A percentile compares a stretch with the other conserved stretches of the same genome.
phyloP scores from a whole-genome alignment of 2,329 filamentous ascomycete species.

The Beauveria scarabaeidicola region DNA sequence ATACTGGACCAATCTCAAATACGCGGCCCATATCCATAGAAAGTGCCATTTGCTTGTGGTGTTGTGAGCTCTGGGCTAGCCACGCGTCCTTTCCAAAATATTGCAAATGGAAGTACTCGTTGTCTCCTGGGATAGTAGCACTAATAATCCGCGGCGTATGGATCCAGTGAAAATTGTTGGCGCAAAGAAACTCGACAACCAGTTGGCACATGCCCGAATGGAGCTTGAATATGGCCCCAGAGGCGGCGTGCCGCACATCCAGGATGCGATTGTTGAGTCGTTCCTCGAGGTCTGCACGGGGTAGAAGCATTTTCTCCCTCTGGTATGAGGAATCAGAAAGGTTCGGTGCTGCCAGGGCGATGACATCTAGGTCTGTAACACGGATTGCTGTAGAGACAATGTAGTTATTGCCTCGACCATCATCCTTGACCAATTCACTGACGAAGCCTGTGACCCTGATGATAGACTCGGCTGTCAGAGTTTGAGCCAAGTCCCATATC shows the following conservation, averaged over 20 bases:
- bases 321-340: neutral
- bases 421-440: neutral
- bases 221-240: neutral
- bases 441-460: neutral
- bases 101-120: neutral
- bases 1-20: constrained; percentile 1
- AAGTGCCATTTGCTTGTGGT: constrained; percentile 6
- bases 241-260: neutral
- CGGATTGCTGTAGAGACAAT: neutral
- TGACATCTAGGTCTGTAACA: neutral
- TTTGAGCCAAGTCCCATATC: neutral
- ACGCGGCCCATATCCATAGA: neutral
- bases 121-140: neutral
- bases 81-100: constrained; percentile 4
- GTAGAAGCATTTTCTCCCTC: too few species aligned
- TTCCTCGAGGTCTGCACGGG: neutral
- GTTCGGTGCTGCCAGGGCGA: neutral
- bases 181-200: constrained; percentile 1
- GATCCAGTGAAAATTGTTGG: neutral
- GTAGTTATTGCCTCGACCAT: neutral
- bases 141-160: neutral
- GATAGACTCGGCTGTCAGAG: neutral
- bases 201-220: constrained; percentile 7
- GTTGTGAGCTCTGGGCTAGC: constrained; percentile 1
- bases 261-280: neutral